Conservation (phyloP, 345 rosid species). For the Arabidopsis suecica region DNA sequence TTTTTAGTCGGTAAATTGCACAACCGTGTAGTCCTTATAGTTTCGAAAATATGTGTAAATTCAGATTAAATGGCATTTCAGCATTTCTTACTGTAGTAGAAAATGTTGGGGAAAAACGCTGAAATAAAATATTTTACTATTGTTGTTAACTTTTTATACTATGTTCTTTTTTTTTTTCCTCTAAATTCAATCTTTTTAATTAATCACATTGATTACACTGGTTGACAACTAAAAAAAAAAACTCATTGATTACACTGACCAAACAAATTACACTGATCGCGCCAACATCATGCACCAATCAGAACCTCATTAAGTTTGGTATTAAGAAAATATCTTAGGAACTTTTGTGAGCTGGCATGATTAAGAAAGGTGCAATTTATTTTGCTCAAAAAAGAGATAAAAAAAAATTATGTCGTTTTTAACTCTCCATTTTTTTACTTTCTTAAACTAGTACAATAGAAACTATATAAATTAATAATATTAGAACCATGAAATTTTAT, state of each 20-base stretch:
- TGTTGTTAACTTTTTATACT: too few species aligned
- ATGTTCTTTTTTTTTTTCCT: not conserved
- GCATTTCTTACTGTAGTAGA: too few species aligned
- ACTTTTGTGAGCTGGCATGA: conserved; percentile 43
- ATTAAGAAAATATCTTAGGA: conserved; percentile 1
- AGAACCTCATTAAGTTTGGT: conserved; percentile 14
- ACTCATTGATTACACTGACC: conserved; percentile 36
- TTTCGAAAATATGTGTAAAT: conserved; percentile 1
- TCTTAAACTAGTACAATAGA: too few species aligned
- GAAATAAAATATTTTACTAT: too few species aligned
- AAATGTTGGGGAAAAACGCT: too few species aligned
- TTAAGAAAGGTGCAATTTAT: conserved; percentile 22
- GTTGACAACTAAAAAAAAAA: conserved; percentile 10
- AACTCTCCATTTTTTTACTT: too few species aligned
- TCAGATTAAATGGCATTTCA: not conserved
- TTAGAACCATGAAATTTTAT: too few species aligned
- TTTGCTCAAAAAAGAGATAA: too few species aligned
- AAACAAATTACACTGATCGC: conserved; percentile 34
- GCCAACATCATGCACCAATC: conserved; percentile 14
- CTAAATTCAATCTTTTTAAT: not conserved
- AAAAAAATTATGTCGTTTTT: too few species aligned
- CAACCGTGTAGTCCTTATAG: not conserved
- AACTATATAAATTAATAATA: too few species aligned
- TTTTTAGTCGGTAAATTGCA: conserved; percentile 11
- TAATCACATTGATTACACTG: conserved; percentile 1